phyloP scores from a whole-genome alignment of 2,329 filamentous ascomycete genomes.

The Diaporthe sp. region DNA sequence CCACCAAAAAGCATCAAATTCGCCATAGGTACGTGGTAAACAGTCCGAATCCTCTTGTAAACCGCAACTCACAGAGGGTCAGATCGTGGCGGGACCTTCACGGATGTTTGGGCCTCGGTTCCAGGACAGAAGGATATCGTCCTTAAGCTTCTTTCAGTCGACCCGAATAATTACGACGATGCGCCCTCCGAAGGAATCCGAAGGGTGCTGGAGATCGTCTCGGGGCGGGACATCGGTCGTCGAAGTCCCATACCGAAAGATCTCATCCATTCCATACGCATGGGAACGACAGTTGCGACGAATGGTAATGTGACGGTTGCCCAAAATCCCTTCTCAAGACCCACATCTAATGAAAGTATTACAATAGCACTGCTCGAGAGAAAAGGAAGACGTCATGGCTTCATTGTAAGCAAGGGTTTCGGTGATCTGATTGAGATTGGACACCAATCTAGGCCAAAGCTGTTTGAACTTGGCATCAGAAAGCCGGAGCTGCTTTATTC shows the following conservation, averaged over 20 bases:
- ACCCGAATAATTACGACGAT: conserved; percentile 77
- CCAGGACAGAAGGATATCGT: conserved; percentile 20
- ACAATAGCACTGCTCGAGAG: conserved; percentile 68
- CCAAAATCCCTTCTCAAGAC: neutral
- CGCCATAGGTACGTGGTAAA: conserved; percentile 22
- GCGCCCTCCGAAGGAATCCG: conserved; percentile 78
- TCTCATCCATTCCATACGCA: conserved; percentile 67
- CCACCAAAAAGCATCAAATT: conserved; percentile 30
- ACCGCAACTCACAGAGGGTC: neutral
- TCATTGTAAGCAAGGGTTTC: conserved; percentile 77
- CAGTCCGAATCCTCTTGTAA: neutral
- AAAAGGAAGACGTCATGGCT: conserved; percentile 77
- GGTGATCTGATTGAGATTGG: conserved; percentile 79
- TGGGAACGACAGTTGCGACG: conserved; percentile 81
- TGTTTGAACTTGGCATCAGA: conserved; percentile 76
- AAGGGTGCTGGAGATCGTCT: conserved; percentile 71
- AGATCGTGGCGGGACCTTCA: conserved; percentile 34
- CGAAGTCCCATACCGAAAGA: conserved; percentile 41
- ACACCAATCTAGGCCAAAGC: conserved; percentile 76
- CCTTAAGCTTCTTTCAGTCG: conserved; percentile 79
- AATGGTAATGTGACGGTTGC: conserved; percentile 56
- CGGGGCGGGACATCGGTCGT: conserved; percentile 62
- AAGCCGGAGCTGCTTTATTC: conserved; percentile 74
- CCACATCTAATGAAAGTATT: neutral
- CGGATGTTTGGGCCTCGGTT: conserved; percentile 32